These are phyloP conservation scores for Colletotrichum spinosum DNA, from an alignment of 2,329 filamentous ascomycete species.

Conservation along the genomic window DNA sequence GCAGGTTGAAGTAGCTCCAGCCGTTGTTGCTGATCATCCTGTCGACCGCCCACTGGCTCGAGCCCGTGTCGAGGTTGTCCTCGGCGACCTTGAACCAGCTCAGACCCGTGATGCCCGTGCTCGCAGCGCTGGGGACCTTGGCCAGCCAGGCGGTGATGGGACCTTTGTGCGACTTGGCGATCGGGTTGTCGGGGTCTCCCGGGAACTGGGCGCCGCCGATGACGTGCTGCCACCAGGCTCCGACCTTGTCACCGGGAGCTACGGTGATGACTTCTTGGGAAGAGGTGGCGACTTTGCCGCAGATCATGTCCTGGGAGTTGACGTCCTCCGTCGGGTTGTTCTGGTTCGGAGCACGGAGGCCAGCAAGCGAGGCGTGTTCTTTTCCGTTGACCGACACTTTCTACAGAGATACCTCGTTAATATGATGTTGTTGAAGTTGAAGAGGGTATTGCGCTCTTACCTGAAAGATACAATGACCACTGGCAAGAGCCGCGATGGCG, in stretches of 20 bases:
- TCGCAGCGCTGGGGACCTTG: slow-evolving; percentile 63
- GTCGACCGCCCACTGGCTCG: slow-evolving; percentile 61
- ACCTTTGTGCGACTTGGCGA: slow-evolving; percentile 66
- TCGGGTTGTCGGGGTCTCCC: slow-evolving; percentile 64
- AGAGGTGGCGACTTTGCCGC: slow-evolving; percentile 57
- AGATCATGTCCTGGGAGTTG: slow-evolving; percentile 60
- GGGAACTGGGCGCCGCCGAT: slow-evolving; percentile 64
- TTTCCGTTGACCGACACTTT: slow-evolving; percentile 36
- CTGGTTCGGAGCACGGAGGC: slow-evolving; percentile 40
- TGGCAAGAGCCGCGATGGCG: slow-evolving; percentile 10
- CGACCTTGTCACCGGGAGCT: slow-evolving; percentile 62
- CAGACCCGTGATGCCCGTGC: slow-evolving; percentile 52
- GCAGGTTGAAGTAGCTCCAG: slow-evolving; percentile 62
- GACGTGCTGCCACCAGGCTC: slow-evolving; percentile 64
- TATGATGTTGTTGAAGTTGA: background rate
- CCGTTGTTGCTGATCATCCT: slow-evolving; percentile 56
- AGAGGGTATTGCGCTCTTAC: background rate
- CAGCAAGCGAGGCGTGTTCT: slow-evolving; percentile 32
- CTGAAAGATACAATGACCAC: slow-evolving; percentile 34
- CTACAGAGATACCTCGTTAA: background rate
- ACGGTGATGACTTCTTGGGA: slow-evolving; percentile 59
- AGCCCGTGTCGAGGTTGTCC: slow-evolving; percentile 57
- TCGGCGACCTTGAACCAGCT: slow-evolving; percentile 53
- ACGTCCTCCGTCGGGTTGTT: slow-evolving; percentile 67
- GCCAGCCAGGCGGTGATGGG: slow-evolving; percentile 65